A percentile compares a stretch with the other conserved stretches of the same genome.
Evolutionary conservation across 768 basidiomycete species (phyloP).

Genomic region (Gelatoporia subvermispora): DNA sequence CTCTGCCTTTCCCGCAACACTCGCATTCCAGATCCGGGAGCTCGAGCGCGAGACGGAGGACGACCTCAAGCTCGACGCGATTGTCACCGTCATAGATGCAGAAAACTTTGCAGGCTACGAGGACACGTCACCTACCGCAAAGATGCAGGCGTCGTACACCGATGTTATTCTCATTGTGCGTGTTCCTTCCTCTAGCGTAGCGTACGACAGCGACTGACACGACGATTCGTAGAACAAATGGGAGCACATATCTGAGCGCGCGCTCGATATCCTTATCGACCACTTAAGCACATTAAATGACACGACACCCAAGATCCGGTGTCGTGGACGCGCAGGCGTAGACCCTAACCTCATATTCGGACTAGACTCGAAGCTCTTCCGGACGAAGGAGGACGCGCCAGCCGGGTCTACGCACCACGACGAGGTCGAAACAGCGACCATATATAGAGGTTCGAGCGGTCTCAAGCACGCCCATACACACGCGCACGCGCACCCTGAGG

Average conservation of each 20-base stretch:
- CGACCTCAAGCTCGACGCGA: conserved; percentile 82
- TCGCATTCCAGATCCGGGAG: conserved; percentile 92
- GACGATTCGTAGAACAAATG: conserved; percentile 73
- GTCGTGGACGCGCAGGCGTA: conserved; percentile 57
- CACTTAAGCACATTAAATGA: conserved; percentile 89
- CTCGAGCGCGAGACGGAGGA: conserved; percentile 73
- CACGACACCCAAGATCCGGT: conserved; percentile 78
- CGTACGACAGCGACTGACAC: neutral
- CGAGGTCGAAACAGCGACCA: conserved; percentile 79
- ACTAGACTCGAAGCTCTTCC: conserved; percentile 79
- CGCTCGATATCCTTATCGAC: conserved; percentile 79
- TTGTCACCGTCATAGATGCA: conserved; percentile 86
- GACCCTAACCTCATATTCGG: conserved; percentile 82
- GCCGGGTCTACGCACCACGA: conserved; percentile 49
- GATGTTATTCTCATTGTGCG: conserved; percentile 83
- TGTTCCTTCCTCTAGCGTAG: conserved; percentile 5
- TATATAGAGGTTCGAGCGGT: conserved; percentile 41
- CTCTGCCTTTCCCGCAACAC: conserved; percentile 91
- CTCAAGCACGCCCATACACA: conserved; percentile 15
- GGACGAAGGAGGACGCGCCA: conserved; percentile 15
- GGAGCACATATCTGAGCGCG: conserved; percentile 76
- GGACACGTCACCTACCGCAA: conserved; percentile 86
- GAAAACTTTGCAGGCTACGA: conserved; percentile 93
- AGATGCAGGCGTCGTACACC: conserved; percentile 93
- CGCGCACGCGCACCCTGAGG: neutral